phyloP scores from a whole-genome alignment of 768 basidiomycete genomes.

The Udeniomyces megalosporus region DNA sequence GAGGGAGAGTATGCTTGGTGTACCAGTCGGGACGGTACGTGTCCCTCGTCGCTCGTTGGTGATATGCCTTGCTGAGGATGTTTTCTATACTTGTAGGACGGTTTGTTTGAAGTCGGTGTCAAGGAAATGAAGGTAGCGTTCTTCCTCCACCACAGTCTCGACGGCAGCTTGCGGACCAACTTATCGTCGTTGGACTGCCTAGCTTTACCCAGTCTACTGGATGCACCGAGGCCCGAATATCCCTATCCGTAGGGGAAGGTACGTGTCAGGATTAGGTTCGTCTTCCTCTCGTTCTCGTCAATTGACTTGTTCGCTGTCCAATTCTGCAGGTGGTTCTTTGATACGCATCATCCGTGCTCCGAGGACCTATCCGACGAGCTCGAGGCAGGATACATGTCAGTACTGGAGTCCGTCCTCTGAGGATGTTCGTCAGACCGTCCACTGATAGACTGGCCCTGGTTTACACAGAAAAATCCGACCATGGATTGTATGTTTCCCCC shows the following conservation, averaged over 20 bases:
- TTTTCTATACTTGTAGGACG: neutral
- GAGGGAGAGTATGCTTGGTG: conserved; percentile 5
- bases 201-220: conserved; percentile 11
- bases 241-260: conserved; percentile 7
- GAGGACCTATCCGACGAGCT: conserved; percentile 10
- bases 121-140: conserved; percentile 8
- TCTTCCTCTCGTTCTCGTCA: no score
- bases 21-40: conserved; percentile 10
- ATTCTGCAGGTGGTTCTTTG: conserved; percentile 10
- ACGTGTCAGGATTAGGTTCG: no score
- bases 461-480: conserved; percentile 4
- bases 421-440: neutral
- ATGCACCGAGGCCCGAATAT: conserved; percentile 8
- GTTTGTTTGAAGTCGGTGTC: conserved; percentile 15
- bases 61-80: neutral
- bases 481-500: conserved; percentile 1
- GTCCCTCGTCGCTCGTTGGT: no score
- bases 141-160: neutral
- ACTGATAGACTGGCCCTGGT: neutral
- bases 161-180: no score
- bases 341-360: neutral
- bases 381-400: conserved; percentile 13
- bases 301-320: no score
- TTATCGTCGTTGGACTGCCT: neutral
- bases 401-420: neutral